Conservation (phyloP, 2,329 filamentous ascomycete species). For the Ophiostoma novo-ulmi region DNA sequence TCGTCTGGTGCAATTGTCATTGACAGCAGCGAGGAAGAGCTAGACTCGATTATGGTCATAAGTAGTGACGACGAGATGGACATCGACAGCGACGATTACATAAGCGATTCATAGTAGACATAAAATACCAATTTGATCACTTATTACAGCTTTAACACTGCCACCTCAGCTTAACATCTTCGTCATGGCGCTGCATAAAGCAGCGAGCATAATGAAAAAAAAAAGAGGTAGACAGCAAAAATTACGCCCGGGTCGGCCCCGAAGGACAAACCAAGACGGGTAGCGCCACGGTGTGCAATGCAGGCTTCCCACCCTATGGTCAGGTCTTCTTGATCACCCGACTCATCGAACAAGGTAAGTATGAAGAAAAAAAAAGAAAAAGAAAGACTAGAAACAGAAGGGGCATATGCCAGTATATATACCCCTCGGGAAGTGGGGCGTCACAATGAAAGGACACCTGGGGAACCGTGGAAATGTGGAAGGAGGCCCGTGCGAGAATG, state of each 20-base stretch:
- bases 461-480: neutral
- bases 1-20: neutral
- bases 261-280: conserved; percentile 30
- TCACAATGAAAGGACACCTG: neutral
- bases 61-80: conserved; percentile 8
- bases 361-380: conserved; percentile 28
- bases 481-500: conserved; percentile 26
- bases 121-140: neutral
- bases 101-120: neutral
- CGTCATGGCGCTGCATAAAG: conserved; percentile 26
- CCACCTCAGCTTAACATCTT: neutral
- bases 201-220: conserved; percentile 28
- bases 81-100: neutral
- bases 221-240: conserved; percentile 27
- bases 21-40: conserved; percentile 17
- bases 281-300: conserved; percentile 31
- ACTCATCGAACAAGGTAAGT: conserved; percentile 31
- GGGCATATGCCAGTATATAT: conserved; percentile 12
- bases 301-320: conserved; percentile 31
- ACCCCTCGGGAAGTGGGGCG: neutral
- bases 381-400: conserved; percentile 22
- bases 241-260: conserved; percentile 30
- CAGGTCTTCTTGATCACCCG: conserved; percentile 31
- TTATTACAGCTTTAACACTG: neutral
- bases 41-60: neutral